Evolutionary conservation across 2,329 filamentous ascomycete species (phyloP).

Genomic region (Cercospora sp.): DNA sequence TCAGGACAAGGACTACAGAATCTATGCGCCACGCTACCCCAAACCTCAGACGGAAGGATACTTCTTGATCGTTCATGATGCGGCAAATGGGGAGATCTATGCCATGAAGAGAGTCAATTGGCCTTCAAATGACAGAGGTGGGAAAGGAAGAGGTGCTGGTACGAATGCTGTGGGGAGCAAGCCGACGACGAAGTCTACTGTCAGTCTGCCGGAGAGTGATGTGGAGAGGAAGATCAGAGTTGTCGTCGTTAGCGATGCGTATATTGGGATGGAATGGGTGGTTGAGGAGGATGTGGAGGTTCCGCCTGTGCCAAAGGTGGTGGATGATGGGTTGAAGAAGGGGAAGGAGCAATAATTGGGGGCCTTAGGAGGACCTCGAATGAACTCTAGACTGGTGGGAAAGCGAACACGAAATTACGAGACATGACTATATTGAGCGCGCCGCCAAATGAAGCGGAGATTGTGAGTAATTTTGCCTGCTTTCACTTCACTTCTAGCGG

Average conservation of each 20-base stretch:
- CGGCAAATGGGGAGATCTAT: conserved; percentile 71
- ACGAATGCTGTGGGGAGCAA: conserved; percentile 36
- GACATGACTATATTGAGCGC: background rate
- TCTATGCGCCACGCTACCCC: conserved; percentile 86
- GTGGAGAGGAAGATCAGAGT: conserved; percentile 68
- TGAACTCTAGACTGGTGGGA: no score
- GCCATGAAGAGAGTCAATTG: conserved; percentile 86
- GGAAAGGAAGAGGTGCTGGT: conserved; percentile 27
- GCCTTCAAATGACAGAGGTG: conserved; percentile 47
- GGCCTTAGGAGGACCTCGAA: no score
- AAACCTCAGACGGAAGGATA: conserved; percentile 94
- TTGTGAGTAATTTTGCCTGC: no score
- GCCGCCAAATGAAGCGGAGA: background rate
- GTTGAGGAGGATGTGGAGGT: conserved; percentile 56
- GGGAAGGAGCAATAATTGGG: background rate
- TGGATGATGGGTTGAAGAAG: conserved; percentile 39
- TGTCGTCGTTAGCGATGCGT: conserved; percentile 80
- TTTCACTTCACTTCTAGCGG: no score
- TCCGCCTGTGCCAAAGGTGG: conserved; percentile 39
- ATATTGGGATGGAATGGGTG: conserved; percentile 71
- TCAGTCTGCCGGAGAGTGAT: conserved; percentile 60
- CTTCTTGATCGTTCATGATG: conserved; percentile 76
- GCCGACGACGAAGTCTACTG: conserved; percentile 56
- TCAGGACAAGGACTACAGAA: conserved; percentile 65
- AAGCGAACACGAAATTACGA: background rate